Evolutionary conservation across 1,284 basidiomycete genomes (phyloP).

Genomic region (Rhodotorula sp.): DNA sequence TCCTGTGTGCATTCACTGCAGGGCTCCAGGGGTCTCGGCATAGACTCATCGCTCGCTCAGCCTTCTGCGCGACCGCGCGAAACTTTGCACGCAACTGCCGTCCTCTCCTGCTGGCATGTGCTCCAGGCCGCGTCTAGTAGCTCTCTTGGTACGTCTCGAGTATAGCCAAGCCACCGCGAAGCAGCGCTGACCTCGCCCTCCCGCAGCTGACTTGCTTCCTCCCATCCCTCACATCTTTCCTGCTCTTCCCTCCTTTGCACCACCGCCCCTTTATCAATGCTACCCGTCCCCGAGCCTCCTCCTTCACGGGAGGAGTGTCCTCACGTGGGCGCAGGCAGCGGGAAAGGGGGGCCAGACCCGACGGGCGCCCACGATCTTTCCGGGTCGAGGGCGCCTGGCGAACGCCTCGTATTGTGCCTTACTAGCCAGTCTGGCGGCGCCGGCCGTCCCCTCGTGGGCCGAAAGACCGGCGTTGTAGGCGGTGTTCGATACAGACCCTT

Average conservation of each 20-base stretch:
- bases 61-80: too few species aligned
- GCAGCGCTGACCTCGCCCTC: too few species aligned
- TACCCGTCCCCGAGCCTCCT: not conserved
- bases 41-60: too few species aligned
- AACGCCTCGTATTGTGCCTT: conserved; percentile 16
- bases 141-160: too few species aligned
- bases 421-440: conserved; percentile 9
- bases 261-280: conserved; percentile 17
- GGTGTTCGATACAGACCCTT: conserved; percentile 4
- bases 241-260: too few species aligned
- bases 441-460: not conserved
- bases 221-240: too few species aligned
- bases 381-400: not conserved
- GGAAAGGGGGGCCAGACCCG: conserved; percentile 23
- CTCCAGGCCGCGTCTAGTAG: too few species aligned
- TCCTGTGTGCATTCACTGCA: too few species aligned
- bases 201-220: not conserved
- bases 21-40: too few species aligned
- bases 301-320: conserved; percentile 4
- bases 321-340: conserved; percentile 5
- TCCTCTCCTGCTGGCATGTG: too few species aligned
- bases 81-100: too few species aligned
- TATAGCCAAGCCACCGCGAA: too few species aligned
- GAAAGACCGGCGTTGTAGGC: conserved; percentile 7
- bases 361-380: not conserved